Evolutionary conservation across 139 green algal species (phyloP), one percentile per base, ranked within the genome.

Genomic region (Chlamydomonas sp.): DNA sequence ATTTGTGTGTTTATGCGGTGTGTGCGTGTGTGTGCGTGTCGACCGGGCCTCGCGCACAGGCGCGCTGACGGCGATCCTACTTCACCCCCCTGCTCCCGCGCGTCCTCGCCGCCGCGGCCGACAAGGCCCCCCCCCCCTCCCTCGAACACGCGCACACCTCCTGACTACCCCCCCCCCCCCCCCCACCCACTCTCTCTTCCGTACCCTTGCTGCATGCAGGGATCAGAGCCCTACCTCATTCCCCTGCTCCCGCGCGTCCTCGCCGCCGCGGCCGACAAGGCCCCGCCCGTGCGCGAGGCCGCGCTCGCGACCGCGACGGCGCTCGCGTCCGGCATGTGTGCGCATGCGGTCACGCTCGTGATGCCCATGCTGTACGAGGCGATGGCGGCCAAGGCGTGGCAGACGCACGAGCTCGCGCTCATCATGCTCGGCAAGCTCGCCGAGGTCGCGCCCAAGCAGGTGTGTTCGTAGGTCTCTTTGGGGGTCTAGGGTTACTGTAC

Each of bases 121-220:
- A 95, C 82, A 94, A 95, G 81, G 79, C 76, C 8, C 73, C 76
- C 33, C 58, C 78, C 28, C n/a, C n/a, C n/a, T n/a, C n/a, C n/a
- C n/a, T n/a, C n/a, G n/a, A n/a, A n/a, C n/a, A n/a, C n/a, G n/a
- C n/a, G n/a, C n/a, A n/a, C n/a, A n/a, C n/a, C n/a, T n/a, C n/a
- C n/a, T n/a, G n/a, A n/a, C n/a, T n/a, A n/a, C n/a, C n/a, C n/a
- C n/a, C n/a, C n/a, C n/a, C n/a, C n/a, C n/a, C n/a, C n/a, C n/a
- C n/a, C n/a, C n/a, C n/a, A n/a, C n/a, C n/a, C n/a, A n/a, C n/a
- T n/a, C n/a, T n/a, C n/a, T n/a, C n/a, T n/a, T n/a, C n/a, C n/a
- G n/a, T n/a, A n/a, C n/a, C n/a, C n/a, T n/a, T n/a, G n/a, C n/a
- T n/a, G n/a, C n/a, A n/a, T n/a, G n/a, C n/a, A 68, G 60, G 5